A percentile compares a stretch with the other conserved stretches of the same genome.
phyloP scores from a whole-genome alignment of 169 alveolate genomes.

The Ichthyophthirius multifiliis region DNA sequence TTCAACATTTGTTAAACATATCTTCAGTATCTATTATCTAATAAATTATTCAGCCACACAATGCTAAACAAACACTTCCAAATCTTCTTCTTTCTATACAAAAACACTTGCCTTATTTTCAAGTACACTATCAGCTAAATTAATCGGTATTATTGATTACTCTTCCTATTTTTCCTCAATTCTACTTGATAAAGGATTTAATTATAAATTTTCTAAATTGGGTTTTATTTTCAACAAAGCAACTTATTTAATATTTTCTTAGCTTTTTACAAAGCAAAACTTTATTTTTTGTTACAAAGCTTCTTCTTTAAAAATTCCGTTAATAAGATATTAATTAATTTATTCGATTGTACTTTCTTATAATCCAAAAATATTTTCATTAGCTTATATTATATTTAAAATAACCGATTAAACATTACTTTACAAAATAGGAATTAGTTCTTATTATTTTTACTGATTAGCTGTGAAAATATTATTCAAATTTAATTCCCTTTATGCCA shows the following conservation, averaged over 20 bases:
- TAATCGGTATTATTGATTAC: neutral
- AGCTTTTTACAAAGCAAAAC: neutral
- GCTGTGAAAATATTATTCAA: no score
- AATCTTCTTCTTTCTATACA: neutral
- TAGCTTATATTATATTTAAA: no score
- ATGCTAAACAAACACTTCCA: neutral
- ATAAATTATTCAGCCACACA: neutral
- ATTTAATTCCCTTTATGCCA: neutral
- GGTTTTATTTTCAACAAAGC: neutral
- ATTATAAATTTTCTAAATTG: neutral
- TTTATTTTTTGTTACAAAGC: neutral
- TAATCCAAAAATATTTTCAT: no score
- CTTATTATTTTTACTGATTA: no score
- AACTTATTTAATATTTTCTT: neutral
- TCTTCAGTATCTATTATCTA: neutral
- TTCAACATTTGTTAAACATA: neutral
- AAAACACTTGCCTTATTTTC: neutral
- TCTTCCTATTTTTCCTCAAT: neutral
- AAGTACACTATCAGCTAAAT: neutral
- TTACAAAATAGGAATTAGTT: no score
- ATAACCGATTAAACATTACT: no score
- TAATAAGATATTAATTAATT: neutral
- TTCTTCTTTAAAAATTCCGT: neutral
- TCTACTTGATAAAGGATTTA: neutral
- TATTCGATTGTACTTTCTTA: no score